A percentile compares a stretch with the other conserved stretches of the same genome.
Conservation (phyloP, 2,329 filamentous ascomycete species). For the Akanthomyces lecanii region DNA sequence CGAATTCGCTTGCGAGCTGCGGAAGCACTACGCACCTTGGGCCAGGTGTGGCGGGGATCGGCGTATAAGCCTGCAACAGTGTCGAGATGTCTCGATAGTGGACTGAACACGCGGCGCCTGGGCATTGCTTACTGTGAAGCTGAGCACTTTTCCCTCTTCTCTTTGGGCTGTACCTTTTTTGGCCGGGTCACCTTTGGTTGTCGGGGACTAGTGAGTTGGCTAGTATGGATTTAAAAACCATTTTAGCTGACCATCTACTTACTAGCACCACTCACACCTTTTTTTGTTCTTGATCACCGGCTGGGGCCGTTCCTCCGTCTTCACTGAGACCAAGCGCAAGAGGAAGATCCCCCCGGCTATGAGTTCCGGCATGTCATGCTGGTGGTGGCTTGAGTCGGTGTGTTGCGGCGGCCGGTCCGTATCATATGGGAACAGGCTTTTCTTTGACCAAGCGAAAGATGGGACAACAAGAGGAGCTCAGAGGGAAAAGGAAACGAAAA, state of each 20-base stretch:
- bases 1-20: no score
- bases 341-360: no score
- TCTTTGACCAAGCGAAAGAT: no score
- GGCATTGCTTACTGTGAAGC: background rate
- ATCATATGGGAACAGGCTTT: no score
- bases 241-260: background rate
- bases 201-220: no score
- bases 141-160: background rate
- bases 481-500: no score
- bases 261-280: background rate
- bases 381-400: no score
- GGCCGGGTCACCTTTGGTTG: no score
- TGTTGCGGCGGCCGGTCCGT: no score
- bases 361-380: no score
- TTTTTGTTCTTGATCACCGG: background rate
- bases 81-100: background rate
- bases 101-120: background rate
- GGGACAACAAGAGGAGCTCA: no score
- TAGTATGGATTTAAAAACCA: background rate
- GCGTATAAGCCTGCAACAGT: background rate
- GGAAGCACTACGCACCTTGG: no score
- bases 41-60: conserved; percentile 7
- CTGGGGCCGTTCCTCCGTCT: background rate
- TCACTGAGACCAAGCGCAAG: background rate
- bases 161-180: background rate